Conservation (phyloP, 2,329 filamentous ascomycete species). For the Balansia obtecta region DNA sequence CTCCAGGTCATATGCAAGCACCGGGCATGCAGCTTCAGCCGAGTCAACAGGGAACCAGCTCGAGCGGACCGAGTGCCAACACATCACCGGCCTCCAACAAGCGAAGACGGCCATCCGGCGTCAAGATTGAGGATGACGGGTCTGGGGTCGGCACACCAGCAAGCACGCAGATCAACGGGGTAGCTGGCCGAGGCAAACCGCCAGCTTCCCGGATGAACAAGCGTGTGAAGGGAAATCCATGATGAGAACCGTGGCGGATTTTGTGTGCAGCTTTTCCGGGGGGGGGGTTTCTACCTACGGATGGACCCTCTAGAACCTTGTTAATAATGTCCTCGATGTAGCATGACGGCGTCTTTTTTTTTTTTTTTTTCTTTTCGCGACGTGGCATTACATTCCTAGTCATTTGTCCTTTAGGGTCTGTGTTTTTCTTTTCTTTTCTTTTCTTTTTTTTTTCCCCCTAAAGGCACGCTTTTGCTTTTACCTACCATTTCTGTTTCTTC, state of each 20-base stretch:
- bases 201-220: slow-evolving; percentile 46
- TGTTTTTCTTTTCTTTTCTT: no score
- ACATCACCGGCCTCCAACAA: slow-evolving; percentile 52
- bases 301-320: slow-evolving; percentile 13
- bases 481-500: slow-evolving; percentile 6
- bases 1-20: slow-evolving; percentile 49
- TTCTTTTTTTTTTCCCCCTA: no score
- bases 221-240: slow-evolving; percentile 35
- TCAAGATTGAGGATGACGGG: slow-evolving; percentile 45
- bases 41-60: slow-evolving; percentile 55
- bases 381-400: slow-evolving; percentile 9
- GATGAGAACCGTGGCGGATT: slow-evolving; percentile 11
- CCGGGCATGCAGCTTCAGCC: slow-evolving; percentile 55
- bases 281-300: no score
- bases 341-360: slow-evolving; percentile 23
- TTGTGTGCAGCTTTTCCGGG: neutral
- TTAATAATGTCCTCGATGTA: slow-evolving; percentile 21
- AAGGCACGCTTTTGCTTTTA: slow-evolving; percentile 8
- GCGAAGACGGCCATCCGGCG: slow-evolving; percentile 41
- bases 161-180: slow-evolving; percentile 38
- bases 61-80: slow-evolving; percentile 54
- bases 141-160: slow-evolving; percentile 36
- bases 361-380: slow-evolving; percentile 13
- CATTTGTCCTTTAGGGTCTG: neutral
- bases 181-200: slow-evolving; percentile 37